phyloP scores from a whole-genome alignment of 495 filamentous ascomycete genomes.

The Aspergillus campestris region DNA sequence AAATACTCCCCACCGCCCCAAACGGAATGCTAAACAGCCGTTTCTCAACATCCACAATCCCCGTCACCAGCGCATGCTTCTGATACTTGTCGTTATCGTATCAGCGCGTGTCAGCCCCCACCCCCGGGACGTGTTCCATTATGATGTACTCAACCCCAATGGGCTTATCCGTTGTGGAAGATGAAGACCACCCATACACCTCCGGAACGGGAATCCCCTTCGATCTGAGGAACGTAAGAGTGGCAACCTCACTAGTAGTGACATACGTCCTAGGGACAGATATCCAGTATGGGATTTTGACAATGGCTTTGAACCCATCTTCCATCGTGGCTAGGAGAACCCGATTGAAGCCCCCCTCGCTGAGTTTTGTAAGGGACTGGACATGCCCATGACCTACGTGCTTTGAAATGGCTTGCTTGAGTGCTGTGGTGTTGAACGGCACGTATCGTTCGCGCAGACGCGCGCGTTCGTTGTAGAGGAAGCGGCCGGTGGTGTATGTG shows the following conservation, averaged over 20 bases:
- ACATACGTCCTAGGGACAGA: constrained; percentile 15
- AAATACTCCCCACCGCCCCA: constrained; percentile 17
- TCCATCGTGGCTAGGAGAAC: constrained; percentile 18
- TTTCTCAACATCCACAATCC: constrained; percentile 19
- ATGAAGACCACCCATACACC: constrained; percentile 11
- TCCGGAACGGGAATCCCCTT: constrained; percentile 17
- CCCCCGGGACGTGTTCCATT: constrained; percentile 11
- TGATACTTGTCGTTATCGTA: constrained; percentile 8
- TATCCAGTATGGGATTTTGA: constrained; percentile 16
- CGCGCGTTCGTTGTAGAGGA: constrained; percentile 12
- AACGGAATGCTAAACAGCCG: constrained; percentile 15
- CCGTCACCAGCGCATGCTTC: constrained; percentile 12
- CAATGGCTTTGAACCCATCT: constrained; percentile 17
- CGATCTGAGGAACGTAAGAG: constrained; percentile 19
- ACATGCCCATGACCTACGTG: constrained; percentile 10
- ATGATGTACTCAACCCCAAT: constrained; percentile 15
- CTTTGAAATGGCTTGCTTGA: constrained; percentile 7
- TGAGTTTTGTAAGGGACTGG: constrained; percentile 11
- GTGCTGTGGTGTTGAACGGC: constrained; percentile 12
- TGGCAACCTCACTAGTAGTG: constrained; percentile 33
- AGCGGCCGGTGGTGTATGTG: constrained; percentile 11
- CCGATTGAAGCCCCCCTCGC: constrained; percentile 24
- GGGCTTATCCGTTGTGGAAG: constrained; percentile 2
- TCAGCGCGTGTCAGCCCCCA: constrained; percentile 5
- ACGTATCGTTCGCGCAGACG: constrained; percentile 15